A percentile compares a stretch with the other conserved stretches of the same genome.
Conservation (phyloP, 768 basidiomycete genomes). For the Harrya chromipes region DNA sequence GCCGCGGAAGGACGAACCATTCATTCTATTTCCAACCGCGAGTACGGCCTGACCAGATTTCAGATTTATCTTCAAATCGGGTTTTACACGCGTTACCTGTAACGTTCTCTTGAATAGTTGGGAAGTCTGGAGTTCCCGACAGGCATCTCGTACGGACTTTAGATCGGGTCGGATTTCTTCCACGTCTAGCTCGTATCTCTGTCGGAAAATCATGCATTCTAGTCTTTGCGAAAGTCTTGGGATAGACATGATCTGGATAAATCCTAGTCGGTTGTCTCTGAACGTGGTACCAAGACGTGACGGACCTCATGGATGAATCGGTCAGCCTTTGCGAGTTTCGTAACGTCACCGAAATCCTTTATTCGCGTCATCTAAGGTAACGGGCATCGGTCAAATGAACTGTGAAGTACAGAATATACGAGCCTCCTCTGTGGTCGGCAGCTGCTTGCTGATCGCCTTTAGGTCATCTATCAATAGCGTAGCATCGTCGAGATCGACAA, state of each 20-base stretch:
- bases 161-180: slow-evolving; percentile 84
- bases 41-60: slow-evolving; percentile 55
- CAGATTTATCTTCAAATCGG: neutral
- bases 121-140: slow-evolving; percentile 63
- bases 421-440: slow-evolving; percentile 84
- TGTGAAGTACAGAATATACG: slow-evolving; percentile 5
- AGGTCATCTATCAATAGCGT: slow-evolving; percentile 71
- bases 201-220: slow-evolving; percentile 80
- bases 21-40: slow-evolving; percentile 77
- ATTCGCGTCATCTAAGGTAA: slow-evolving; percentile 54
- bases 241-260: slow-evolving; percentile 67
- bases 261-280: slow-evolving; percentile 1
- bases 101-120: slow-evolving; percentile 65
- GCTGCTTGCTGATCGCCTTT: slow-evolving; percentile 65
- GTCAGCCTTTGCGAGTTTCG: slow-evolving; percentile 78
- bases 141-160: slow-evolving; percentile 66
- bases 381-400: neutral
- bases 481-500: slow-evolving; percentile 70
- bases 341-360: slow-evolving; percentile 65
- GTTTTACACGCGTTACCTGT: slow-evolving; percentile 40
- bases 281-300: neutral
- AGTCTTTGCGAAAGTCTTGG: slow-evolving; percentile 72
- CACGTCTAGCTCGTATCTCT: slow-evolving; percentile 77
- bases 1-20: slow-evolving; percentile 80
- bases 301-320: slow-evolving; percentile 75